Percentiles rank a stretch among this genome's conserved stretches.
Evolutionary conservation across 495 filamentous ascomycete genomes (phyloP).

Genomic region (Melanomma pulvis-pyrius): DNA sequence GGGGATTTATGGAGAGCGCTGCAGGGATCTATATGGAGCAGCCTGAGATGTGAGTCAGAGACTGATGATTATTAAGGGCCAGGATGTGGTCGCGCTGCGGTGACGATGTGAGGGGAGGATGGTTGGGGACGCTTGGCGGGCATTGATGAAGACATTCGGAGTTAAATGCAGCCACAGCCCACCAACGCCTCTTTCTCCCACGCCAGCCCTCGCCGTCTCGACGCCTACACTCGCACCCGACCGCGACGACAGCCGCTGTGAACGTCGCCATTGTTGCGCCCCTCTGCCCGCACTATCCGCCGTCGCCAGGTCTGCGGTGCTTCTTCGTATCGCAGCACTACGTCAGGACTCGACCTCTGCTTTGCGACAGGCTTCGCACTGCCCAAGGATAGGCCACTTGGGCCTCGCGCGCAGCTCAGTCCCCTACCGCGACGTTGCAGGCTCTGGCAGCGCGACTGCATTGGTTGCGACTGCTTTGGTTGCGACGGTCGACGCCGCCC

Average conservation of each 20-base stretch:
- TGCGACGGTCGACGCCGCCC: too few relatives aligned
- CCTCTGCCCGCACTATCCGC: background rate
- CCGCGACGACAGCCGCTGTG: background rate
- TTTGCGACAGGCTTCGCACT: background rate
- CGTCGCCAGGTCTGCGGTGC: background rate
- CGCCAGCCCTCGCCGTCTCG: background rate
- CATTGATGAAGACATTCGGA: slow-evolving; percentile 6
- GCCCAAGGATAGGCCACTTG: background rate
- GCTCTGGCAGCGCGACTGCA: background rate
- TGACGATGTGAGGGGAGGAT: background rate
- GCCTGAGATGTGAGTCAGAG: background rate
- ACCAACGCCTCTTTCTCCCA: background rate
- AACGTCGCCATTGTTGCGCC: background rate
- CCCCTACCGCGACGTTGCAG: background rate
- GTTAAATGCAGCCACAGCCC: background rate
- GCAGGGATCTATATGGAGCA: background rate
- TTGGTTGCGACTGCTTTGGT: background rate
- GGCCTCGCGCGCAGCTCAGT: background rate
- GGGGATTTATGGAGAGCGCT: too few relatives aligned
- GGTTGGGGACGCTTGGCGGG: background rate
- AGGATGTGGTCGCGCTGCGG: background rate
- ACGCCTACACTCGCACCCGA: background rate
- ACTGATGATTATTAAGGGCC: background rate
- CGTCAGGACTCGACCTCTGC: background rate
- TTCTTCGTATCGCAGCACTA: slow-evolving; percentile 1